Evolutionary conservation across 2,329 filamentous ascomycete species (phyloP), one percentile per base, ranked within the genome.

Genomic region (Truncatella angustata): DNA sequence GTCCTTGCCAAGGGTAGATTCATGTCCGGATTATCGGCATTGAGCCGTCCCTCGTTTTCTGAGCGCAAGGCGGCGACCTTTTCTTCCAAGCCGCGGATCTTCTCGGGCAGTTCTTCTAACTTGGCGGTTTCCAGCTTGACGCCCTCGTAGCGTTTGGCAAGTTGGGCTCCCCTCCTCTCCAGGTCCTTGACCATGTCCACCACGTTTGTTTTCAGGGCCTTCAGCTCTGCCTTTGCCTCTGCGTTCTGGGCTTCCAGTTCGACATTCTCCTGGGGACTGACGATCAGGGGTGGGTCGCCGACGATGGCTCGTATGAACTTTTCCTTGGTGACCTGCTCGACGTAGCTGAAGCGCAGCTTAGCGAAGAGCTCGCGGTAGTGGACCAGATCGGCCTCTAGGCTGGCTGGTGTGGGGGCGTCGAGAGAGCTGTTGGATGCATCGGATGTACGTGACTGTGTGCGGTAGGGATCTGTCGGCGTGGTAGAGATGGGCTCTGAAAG

Each of bases 321-420:
- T 70, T 99, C 94, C 73, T 97, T 99, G 40, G 93, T 97, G 56
- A 97, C 91, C 76, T 97, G 94, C 72, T 99, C 94, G 61, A 97
- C 88, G 72, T 97, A 97, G 58, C 90, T 95, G 76, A 97, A 97
- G 61, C 93, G 90, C 35, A 97, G 80, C 73, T 99, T 97, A 37
- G 91, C 88, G 71, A 97, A 99, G 18, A 97, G 82, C 71, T 97
- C 92, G 73, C 90, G 91, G 75, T 97, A 97, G 70, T 97, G 92
- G 26, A 81, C 78, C 24, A 97, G 78, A 69, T 97, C 93, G 24
- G 89, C 90, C 58, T 90, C 85, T 6, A 97, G 78, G 16, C 87
- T 87, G 14, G 87, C 82, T 0, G 92, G 91, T 9, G 86, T 90
- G 16, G 84, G 82, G 55, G 80, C 83, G 58, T 87, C 84, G 56